Conservation (phyloP, 1,284 basidiomycete species). For the Afroboletus lepidellus region DNA sequence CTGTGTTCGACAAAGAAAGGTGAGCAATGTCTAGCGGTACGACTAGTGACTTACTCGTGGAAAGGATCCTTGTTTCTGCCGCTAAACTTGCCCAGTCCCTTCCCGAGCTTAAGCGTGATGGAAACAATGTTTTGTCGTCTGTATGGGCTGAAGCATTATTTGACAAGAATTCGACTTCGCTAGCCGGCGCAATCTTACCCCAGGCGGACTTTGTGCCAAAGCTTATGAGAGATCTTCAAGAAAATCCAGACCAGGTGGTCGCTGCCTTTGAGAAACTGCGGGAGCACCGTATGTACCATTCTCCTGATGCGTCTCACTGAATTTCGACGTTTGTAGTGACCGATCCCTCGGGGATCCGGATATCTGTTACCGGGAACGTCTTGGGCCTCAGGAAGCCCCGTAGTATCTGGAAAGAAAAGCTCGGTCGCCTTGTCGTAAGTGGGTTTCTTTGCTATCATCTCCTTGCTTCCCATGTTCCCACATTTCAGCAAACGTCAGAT, state of each 20-base stretch:
- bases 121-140: slow-evolving; percentile 76
- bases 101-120: slow-evolving; percentile 93
- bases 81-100: slow-evolving; percentile 91
- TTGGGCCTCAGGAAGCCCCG: slow-evolving; percentile 71
- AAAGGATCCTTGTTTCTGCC: slow-evolving; percentile 79
- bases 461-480: not conserved
- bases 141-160: slow-evolving; percentile 71
- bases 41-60: slow-evolving; percentile 10
- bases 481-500: slow-evolving; percentile 44
- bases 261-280: slow-evolving; percentile 75
- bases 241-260: slow-evolving; percentile 72
- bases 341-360: slow-evolving; percentile 77
- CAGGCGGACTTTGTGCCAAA: slow-evolving; percentile 82
- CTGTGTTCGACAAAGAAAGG: slow-evolving; percentile 84
- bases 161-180: slow-evolving; percentile 71
- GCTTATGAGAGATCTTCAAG: slow-evolving; percentile 71
- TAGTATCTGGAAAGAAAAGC: slow-evolving; percentile 71
- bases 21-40: slow-evolving; percentile 31
- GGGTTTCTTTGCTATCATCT: not conserved
- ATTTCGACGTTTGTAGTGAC: slow-evolving; percentile 52
- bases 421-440: slow-evolving; percentile 55
- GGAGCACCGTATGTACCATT: slow-evolving; percentile 52
- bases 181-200: slow-evolving; percentile 69
- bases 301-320: slow-evolving; percentile 1
- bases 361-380: slow-evolving; percentile 88